Conservation (phyloP, 2,329 filamentous ascomycete species). For the Alternaria atra region DNA sequence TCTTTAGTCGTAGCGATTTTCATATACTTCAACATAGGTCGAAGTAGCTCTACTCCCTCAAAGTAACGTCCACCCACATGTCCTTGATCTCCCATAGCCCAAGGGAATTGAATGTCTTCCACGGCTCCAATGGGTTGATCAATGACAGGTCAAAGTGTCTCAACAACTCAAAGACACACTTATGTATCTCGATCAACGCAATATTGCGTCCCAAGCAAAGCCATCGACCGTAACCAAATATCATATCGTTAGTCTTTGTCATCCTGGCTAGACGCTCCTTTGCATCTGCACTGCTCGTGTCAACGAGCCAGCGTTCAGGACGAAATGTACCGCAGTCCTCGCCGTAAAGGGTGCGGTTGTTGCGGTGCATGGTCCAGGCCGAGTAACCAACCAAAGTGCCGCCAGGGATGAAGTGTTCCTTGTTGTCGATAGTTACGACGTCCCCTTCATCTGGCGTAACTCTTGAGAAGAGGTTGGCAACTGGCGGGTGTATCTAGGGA, state of each 20-base stretch:
- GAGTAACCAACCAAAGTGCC: constrained; percentile 47
- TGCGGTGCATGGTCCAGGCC: constrained; percentile 44
- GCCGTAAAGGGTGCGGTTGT: constrained; percentile 43
- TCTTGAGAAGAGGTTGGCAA: constrained; percentile 45
- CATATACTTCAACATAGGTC: too few species aligned
- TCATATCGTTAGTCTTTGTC: constrained; percentile 45
- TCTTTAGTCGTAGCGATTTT: background rate
- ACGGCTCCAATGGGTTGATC: constrained; percentile 41
- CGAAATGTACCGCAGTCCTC: constrained; percentile 57
- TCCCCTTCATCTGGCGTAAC: constrained; percentile 46
- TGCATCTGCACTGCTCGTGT: constrained; percentile 27
- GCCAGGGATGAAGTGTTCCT: constrained; percentile 45
- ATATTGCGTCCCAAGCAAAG: constrained; percentile 46
- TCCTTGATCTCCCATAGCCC: constrained; percentile 43
- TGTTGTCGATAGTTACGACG: constrained; percentile 36
- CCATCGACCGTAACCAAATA: constrained; percentile 51
- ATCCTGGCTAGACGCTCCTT: constrained; percentile 42
- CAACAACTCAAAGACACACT: constrained; percentile 54
- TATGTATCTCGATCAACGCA: constrained; percentile 51
- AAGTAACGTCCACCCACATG: constrained; percentile 45
- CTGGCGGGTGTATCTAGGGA: constrained; percentile 53
- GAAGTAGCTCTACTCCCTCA: constrained; percentile 21
- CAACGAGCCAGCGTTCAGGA: constrained; percentile 60
- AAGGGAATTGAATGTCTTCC: constrained; percentile 39
- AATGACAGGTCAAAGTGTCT: constrained; percentile 46